These are phyloP conservation scores for Sporobolus alterniflorus DNA, from an alignment of 202 grass and related monocot genomes.

Conservation along the genomic window DNA sequence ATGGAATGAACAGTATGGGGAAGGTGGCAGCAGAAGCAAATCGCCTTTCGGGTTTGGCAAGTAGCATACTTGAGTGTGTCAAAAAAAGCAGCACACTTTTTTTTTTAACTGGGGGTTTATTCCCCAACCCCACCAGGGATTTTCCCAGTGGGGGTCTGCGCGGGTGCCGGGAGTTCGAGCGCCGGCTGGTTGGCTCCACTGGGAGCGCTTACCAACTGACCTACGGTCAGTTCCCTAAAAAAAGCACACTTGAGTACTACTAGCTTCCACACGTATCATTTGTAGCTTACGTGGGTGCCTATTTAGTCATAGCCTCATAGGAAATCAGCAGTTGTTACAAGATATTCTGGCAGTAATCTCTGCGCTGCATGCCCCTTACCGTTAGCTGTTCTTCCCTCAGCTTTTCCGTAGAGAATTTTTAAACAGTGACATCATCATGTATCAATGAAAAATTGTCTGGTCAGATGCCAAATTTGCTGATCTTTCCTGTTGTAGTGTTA, in stretches of 20 bases:
- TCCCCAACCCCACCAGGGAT: too few species aligned
- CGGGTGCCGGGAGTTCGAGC: too few species aligned
- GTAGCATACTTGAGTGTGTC: too few species aligned
- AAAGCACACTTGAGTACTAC: slow-evolving; percentile 12
- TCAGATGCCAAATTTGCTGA: slow-evolving; percentile 1
- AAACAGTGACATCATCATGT: not conserved
- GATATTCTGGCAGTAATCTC: not conserved
- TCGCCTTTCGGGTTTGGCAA: slow-evolving; percentile 89
- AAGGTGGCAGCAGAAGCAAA: slow-evolving; percentile 77
- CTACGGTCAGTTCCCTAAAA: too few species aligned
- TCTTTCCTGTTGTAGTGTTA: slow-evolving; percentile 17
- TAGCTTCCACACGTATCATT: slow-evolving; percentile 5
- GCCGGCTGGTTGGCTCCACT: too few species aligned
- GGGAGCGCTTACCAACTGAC: too few species aligned
- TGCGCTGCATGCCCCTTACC: not conserved
- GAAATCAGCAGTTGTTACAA: not conserved
- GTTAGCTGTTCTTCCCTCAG: not conserved
- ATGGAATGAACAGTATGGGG: slow-evolving; percentile 99
- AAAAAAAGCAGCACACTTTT: too few species aligned
- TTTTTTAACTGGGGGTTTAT: too few species aligned
- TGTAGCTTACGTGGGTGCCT: slow-evolving; percentile 22
- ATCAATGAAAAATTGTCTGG: not conserved
- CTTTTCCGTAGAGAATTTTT: not conserved
- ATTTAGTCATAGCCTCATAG: slow-evolving; percentile 22
- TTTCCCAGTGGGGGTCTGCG: too few species aligned